Percentiles rank a stretch among this genome's conserved stretches.
phyloP scores from a whole-genome alignment of 176 grass and related monocot species.

The Rhipidocladum racemiflorum region DNA sequence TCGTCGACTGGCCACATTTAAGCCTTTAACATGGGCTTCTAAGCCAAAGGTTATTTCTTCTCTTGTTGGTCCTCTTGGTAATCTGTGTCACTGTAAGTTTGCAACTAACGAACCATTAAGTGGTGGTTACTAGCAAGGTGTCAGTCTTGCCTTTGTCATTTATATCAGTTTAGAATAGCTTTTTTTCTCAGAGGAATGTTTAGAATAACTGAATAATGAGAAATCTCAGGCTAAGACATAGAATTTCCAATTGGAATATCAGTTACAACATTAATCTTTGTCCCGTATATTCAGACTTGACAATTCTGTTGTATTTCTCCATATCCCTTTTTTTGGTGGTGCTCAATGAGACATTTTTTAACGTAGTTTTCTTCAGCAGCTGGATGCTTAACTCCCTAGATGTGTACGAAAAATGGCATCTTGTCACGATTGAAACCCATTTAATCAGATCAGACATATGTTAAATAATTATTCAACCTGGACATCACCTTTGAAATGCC shows the following conservation, averaged over 20 bases:
- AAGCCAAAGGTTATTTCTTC: conserved; percentile 71
- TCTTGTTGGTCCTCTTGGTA: conserved; percentile 6
- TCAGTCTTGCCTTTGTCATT: not conserved
- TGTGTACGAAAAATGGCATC: conserved; percentile 1
- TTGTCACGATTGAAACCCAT: not conserved
- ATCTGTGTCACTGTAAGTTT: not conserved
- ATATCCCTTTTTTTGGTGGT: not conserved
- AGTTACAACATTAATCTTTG: not conserved
- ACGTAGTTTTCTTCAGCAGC: not conserved
- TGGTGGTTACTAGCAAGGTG: conserved; percentile 12
- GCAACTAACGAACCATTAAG: not conserved
- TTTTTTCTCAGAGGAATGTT: not conserved
- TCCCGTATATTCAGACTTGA: not conserved
- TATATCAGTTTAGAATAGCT: not conserved
- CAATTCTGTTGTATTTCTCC: not conserved
- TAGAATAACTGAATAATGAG: conserved; percentile 20
- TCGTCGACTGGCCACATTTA: conserved; percentile 82
- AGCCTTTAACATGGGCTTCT: conserved; percentile 76
- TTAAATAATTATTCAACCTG: not conserved
- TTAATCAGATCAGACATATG: not conserved
- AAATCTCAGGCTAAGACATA: not conserved
- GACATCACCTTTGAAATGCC: not conserved
- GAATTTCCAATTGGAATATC: conserved; percentile 1
- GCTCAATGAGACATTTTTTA: not conserved
- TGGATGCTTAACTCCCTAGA: not conserved